phyloP scores from a whole-genome alignment of 352 stramenopile genomes.

The Pythium rishiriense region DNA sequence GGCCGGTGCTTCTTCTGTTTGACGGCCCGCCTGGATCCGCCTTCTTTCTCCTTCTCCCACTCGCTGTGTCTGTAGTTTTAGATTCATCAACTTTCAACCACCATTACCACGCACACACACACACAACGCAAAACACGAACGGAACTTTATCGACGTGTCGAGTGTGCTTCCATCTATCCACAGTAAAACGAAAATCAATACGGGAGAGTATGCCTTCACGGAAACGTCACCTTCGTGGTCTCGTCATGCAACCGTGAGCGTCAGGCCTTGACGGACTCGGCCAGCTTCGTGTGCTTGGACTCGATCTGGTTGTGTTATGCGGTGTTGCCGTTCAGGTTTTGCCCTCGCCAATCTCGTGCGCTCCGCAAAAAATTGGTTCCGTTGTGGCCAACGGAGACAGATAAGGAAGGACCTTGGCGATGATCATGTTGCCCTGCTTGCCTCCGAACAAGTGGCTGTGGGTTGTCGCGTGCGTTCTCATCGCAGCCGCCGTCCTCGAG shows the following conservation, averaged over 20 bases:
- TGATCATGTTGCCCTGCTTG: constrained; percentile 94
- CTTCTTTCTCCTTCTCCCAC: neutral
- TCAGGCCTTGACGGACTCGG: constrained; percentile 92
- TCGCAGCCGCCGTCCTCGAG: constrained; percentile 87
- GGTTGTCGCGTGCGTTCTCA: constrained; percentile 90
- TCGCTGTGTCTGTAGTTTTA: constrained; percentile 36
- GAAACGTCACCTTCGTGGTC: no score
- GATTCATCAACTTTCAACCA: constrained; percentile 22
- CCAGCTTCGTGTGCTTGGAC: constrained; percentile 91
- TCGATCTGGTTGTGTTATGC: constrained; percentile 95
- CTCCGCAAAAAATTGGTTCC: neutral
- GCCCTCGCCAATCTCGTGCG: neutral
- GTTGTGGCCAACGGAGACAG: neutral
- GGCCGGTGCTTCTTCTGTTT: neutral
- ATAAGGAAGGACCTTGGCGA: constrained; percentile 94
- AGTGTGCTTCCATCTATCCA: constrained; percentile 11
- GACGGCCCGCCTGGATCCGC: neutral
- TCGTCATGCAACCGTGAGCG: no score
- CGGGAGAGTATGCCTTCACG: neutral
- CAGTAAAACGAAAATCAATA: neutral
- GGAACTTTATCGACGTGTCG: neutral
- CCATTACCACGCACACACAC: neutral
- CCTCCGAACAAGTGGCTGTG: constrained; percentile 94
- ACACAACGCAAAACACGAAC: constrained; percentile 1
- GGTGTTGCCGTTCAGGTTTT: constrained; percentile 96